phyloP scores from a whole-genome alignment of 352 stramenopile species.

The Pythium apleroticum region DNA sequence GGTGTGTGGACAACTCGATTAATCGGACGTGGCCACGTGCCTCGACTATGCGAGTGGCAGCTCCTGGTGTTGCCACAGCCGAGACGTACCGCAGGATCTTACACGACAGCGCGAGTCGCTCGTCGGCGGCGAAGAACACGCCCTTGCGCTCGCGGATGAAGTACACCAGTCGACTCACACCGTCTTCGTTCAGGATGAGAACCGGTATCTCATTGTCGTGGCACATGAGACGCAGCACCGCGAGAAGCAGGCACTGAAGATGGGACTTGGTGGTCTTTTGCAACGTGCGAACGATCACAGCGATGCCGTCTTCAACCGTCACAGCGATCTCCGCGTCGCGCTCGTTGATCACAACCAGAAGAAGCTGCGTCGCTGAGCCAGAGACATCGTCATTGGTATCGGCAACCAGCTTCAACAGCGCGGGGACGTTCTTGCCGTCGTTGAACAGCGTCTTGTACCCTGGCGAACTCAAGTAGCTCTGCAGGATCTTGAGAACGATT shows the following conservation, averaged over 20 bases:
- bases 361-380: conserved; percentile 39
- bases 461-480: conserved; percentile 34
- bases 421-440: conserved; percentile 49
- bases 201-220: conserved; percentile 70
- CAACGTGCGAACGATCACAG: conserved; percentile 46
- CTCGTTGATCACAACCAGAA: conserved; percentile 42
- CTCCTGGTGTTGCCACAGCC: conserved; percentile 16
- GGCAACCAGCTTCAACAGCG: conserved; percentile 45
- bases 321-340: conserved; percentile 63
- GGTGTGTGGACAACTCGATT: conserved; percentile 33
- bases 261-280: conserved; percentile 30
- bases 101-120: conserved; percentile 43
- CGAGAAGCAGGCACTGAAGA: conserved; percentile 51
- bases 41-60: conserved; percentile 42
- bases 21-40: conserved; percentile 37
- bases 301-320: conserved; percentile 74
- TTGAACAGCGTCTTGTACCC: conserved; percentile 47
- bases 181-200: conserved; percentile 44
- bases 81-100: conserved; percentile 51
- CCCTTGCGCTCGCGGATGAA: conserved; percentile 45
- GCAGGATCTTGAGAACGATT: conserved; percentile 57
- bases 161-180: conserved; percentile 42
- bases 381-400: conserved; percentile 39
- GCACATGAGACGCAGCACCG: conserved; percentile 51
- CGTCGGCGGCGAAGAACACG: conserved; percentile 26